A percentile compares a stretch with the other conserved stretches of the same genome.
These are phyloP conservation scores for Chlamydomonas eustigma DNA, from an alignment of 139 green algal genomes.

Conservation along the genomic window DNA sequence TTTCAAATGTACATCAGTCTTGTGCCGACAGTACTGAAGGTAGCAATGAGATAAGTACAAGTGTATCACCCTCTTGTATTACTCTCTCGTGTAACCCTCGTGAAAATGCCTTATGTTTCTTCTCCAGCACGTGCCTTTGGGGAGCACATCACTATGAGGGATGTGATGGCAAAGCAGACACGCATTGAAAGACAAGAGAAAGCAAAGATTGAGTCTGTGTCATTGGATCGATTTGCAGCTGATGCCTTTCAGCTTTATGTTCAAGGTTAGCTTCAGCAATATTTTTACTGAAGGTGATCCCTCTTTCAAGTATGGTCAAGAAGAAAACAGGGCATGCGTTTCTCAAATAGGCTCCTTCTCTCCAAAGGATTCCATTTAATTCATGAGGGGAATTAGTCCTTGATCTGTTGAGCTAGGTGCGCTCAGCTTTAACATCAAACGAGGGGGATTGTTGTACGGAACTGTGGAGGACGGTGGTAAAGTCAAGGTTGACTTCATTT, in stretches of 20 bases:
- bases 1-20: neutral
- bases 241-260: constrained; percentile 91
- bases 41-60: too few relatives aligned
- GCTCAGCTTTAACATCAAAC: constrained; percentile 89
- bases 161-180: constrained; percentile 82
- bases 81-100: too few relatives aligned
- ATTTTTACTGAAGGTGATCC: neutral
- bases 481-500: constrained; percentile 72
- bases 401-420: too few relatives aligned
- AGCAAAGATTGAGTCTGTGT: constrained; percentile 65
- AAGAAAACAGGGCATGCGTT: too few relatives aligned
- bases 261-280: constrained; percentile 29
- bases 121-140: constrained; percentile 43
- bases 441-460: constrained; percentile 90
- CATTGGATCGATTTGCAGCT: constrained; percentile 88
- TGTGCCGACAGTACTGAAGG: neutral
- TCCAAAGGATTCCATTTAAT: too few relatives aligned
- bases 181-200: constrained; percentile 95
- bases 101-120: neutral
- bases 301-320: too few relatives aligned
- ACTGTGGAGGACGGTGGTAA: constrained; percentile 66
- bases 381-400: too few relatives aligned
- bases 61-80: too few relatives aligned
- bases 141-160: constrained; percentile 23
- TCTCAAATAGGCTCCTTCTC: too few relatives aligned